Evolutionary conservation across 352 stramenopile genomes (phyloP).

Genomic region (Plasmopara viticola): DNA sequence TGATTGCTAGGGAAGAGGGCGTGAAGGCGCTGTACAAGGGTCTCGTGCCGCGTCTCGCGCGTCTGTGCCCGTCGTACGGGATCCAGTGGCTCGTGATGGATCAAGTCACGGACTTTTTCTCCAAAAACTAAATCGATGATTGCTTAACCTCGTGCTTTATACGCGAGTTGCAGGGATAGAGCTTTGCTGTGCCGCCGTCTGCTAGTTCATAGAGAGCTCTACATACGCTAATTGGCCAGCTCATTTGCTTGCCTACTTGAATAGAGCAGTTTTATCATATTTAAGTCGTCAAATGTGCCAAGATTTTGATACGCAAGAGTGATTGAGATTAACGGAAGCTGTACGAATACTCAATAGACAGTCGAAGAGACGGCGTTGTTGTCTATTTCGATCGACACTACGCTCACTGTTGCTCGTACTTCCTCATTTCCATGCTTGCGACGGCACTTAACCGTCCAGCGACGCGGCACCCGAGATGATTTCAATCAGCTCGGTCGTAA

Average conservation of each 20-base stretch:
- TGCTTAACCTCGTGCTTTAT: neutral
- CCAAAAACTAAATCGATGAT: constrained; percentile 30
- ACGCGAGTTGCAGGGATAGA: neutral
- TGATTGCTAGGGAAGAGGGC: constrained; percentile 95
- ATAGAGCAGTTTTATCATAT: neutral
- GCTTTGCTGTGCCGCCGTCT: too few species aligned
- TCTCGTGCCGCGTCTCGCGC: constrained; percentile 92
- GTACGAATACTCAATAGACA: neutral
- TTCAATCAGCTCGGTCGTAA: constrained; percentile 97
- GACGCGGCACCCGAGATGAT: constrained; percentile 97
- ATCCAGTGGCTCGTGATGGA: constrained; percentile 88
- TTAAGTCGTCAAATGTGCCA: too few species aligned
- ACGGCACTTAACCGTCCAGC: constrained; percentile 81
- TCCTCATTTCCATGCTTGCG: constrained; percentile 18
- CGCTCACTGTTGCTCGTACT: constrained; percentile 23
- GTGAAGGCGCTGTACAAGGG: constrained; percentile 94
- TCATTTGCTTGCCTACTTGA: neutral
- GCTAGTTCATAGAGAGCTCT: too few species aligned
- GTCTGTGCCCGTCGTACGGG: constrained; percentile 81
- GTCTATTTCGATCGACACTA: constrained; percentile 34
- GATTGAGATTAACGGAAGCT: too few species aligned
- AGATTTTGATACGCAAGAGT: too few species aligned
- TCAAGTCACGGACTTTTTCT: constrained; percentile 70
- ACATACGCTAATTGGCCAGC: too few species aligned
- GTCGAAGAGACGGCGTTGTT: constrained; percentile 24